These are phyloP conservation scores for Trichosporon sp. DNA, from an alignment of 1,284 basidiomycete genomes.

Conservation along the genomic window DNA sequence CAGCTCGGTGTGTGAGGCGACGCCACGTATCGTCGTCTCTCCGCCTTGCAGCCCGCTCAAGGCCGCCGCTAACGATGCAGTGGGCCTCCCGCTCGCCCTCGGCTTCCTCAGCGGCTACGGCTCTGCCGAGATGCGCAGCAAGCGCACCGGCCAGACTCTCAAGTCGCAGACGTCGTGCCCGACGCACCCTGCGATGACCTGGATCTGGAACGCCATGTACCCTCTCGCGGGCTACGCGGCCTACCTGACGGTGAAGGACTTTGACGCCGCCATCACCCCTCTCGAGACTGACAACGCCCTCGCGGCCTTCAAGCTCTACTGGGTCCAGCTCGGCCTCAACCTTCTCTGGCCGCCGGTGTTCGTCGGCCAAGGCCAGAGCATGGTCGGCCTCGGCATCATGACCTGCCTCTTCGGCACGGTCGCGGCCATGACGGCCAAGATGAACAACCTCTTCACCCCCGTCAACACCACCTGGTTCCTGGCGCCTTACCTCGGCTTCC, in stretches of 20 bases:
- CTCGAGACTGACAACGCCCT: constrained; percentile 59
- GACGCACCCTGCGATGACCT: constrained; percentile 24
- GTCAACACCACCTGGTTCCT: constrained; percentile 64
- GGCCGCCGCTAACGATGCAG: constrained; percentile 28
- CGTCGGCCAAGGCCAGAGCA: constrained; percentile 60
- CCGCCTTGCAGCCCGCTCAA: too few relatives aligned
- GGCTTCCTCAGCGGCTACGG: constrained; percentile 63
- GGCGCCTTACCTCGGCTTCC: constrained; percentile 64
- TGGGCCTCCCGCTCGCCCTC: constrained; percentile 66
- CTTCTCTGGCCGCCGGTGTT: constrained; percentile 72
- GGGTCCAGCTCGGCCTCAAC: constrained; percentile 70
- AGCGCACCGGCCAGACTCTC: constrained; percentile 22
- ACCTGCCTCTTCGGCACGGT: constrained; percentile 11
- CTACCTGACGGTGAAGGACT: constrained; percentile 65
- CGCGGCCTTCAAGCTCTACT: constrained; percentile 68
- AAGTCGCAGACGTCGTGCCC: constrained; percentile 21
- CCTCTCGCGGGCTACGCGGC: constrained; percentile 72
- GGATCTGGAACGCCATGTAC: constrained; percentile 45
- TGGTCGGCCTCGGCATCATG: constrained; percentile 59
- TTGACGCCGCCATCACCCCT: constrained; percentile 61
- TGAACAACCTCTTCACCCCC: constrained; percentile 61
- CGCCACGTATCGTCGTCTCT: too few relatives aligned
- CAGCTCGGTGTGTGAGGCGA: too few relatives aligned
- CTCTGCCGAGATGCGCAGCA: constrained; percentile 42
- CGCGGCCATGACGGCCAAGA: constrained; percentile 55